Conservation (phyloP, 73 alveolate species). For the Diophrys appendiculata region DNA sequence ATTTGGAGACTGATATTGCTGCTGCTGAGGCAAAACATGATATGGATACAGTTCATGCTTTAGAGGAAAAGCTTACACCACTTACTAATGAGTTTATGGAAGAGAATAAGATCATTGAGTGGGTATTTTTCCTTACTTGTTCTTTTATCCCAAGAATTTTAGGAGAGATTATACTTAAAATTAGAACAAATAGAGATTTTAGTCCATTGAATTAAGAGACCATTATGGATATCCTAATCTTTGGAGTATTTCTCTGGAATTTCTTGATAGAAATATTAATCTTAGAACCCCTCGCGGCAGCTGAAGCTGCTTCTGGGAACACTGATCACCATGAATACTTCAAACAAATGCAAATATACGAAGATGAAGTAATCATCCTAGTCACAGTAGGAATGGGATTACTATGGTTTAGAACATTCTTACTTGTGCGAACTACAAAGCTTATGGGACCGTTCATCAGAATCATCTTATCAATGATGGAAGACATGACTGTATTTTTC, state of each 20-base stretch:
- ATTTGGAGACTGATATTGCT: not conserved
- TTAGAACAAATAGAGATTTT: not conserved
- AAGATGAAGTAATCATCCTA: not conserved
- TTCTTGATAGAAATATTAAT: not conserved
- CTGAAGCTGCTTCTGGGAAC: not conserved
- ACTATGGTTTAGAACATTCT: not conserved
- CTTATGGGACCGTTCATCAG: not conserved
- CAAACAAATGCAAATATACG: not conserved
- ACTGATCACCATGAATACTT: not conserved
- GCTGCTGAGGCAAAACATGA: not conserved
- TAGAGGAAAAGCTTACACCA: not conserved
- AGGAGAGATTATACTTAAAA: not conserved
- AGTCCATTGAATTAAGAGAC: not conserved
- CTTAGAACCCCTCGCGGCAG: not conserved
- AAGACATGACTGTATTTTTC: conserved; percentile 3
- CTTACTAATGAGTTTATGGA: not conserved
- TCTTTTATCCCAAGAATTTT: not conserved
- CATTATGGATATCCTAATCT: not conserved
- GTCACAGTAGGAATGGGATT: not conserved
- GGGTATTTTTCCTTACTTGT: not conserved
- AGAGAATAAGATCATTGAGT: not conserved
- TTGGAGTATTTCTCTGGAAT: not conserved
- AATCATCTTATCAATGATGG: not conserved
- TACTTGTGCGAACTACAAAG: not conserved
- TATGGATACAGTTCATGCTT: not conserved